Percentiles rank a stretch among this genome's conserved stretches.
phyloP scores from a whole-genome alignment of 331 rosid species.

The Quercus tomentella region DNA sequence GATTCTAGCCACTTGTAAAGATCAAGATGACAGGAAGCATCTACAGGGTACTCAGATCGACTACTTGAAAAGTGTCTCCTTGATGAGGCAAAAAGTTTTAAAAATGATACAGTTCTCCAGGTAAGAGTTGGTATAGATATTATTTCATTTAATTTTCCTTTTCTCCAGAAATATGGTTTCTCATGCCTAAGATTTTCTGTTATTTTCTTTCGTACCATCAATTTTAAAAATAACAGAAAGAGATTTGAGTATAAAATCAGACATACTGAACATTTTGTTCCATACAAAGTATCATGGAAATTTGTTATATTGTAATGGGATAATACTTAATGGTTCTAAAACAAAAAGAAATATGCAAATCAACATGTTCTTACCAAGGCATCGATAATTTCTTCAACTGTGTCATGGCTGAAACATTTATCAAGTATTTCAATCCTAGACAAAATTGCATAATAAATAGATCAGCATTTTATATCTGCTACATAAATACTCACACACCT shows the following conservation, averaged over 20 bases:
- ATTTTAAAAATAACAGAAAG: too few relatives aligned
- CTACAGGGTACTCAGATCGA: neutral
- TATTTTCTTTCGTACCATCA: too few relatives aligned
- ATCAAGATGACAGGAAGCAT: neutral
- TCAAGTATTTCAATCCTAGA: constrained; percentile 69
- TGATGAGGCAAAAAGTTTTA: neutral
- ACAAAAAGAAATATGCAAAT: constrained; percentile 9
- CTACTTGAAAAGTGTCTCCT: neutral
- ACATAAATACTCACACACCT: too few relatives aligned
- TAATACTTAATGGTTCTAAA: neutral
- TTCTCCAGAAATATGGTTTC: too few relatives aligned
- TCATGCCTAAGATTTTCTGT: too few relatives aligned
- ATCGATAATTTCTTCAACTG: constrained; percentile 86
- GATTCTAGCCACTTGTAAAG: too few relatives aligned
- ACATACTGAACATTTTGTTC: too few relatives aligned
- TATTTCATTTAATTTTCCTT: too few relatives aligned
- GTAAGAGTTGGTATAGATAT: too few relatives aligned
- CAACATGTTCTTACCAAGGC: constrained; percentile 50
- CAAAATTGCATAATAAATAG: constrained; percentile 5
- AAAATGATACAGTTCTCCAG: too few relatives aligned
- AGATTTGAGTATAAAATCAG: too few relatives aligned
- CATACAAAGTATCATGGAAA: too few relatives aligned
- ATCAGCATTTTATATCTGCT: neutral
- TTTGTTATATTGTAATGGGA: neutral
- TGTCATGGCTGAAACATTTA: constrained; percentile 73